Conservation (phyloP, 208 protist species). For the Crithidia sp. region DNA sequence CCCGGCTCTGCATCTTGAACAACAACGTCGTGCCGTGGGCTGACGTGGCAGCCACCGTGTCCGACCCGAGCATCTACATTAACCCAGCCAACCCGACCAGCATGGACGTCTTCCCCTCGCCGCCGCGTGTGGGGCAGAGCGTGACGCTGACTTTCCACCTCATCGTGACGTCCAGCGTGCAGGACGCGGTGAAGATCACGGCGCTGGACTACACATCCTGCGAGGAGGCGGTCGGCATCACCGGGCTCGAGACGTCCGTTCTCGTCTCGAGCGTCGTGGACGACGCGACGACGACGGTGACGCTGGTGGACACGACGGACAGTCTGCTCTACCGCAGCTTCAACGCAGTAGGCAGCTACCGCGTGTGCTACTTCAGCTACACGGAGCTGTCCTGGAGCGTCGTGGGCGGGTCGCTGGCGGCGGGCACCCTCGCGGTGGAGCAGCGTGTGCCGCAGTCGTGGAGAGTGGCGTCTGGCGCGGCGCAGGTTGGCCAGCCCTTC, state of each 20-base stretch:
- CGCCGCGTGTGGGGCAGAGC: slow-evolving; percentile 86
- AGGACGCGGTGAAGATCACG: slow-evolving; percentile 70
- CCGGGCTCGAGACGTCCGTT: slow-evolving; percentile 43
- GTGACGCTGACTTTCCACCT: slow-evolving; percentile 86
- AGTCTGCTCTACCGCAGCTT: slow-evolving; percentile 82
- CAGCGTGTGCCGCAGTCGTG: slow-evolving; percentile 53
- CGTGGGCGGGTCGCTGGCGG: slow-evolving; percentile 65
- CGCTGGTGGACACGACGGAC: slow-evolving; percentile 72
- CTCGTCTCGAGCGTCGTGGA: slow-evolving; percentile 51
- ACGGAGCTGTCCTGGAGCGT: slow-evolving; percentile 66
- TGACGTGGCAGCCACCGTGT: slow-evolving; percentile 63
- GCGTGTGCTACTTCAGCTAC: slow-evolving; percentile 87
- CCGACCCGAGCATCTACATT: slow-evolving; percentile 42
- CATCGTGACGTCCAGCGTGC: slow-evolving; percentile 37
- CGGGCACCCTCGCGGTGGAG: slow-evolving; percentile 54
- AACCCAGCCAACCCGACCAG: slow-evolving; percentile 57
- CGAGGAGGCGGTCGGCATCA: slow-evolving; percentile 41
- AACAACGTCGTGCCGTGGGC: slow-evolving; percentile 47
- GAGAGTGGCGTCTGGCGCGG: slow-evolving; percentile 32
- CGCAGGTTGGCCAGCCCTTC: slow-evolving; percentile 59
- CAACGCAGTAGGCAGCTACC: slow-evolving; percentile 54
- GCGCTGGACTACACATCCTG: slow-evolving; percentile 43
- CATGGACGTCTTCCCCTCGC: slow-evolving; percentile 63
- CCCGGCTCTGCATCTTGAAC: slow-evolving; percentile 65
- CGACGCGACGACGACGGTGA: slow-evolving; percentile 43